Evolutionary conservation across 2,329 filamentous ascomycete genomes (phyloP), one percentile per base, ranked within the genome.

Genomic region (Sarocladiaceae sp.): DNA sequence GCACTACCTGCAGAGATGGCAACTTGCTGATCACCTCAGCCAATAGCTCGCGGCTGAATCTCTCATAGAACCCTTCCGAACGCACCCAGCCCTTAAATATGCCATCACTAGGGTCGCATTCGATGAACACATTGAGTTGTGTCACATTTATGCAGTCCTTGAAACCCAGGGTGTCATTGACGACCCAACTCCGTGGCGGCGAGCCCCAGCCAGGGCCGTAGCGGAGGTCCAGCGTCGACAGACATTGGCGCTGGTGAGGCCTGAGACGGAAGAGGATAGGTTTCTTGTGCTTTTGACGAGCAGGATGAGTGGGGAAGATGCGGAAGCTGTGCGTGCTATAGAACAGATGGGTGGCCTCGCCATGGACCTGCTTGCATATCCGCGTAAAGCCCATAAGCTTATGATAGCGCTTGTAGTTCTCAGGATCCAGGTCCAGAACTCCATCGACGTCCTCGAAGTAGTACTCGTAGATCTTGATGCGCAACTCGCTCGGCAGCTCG

Each of bases 121-220:
- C 83, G 22, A 90, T 80, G 61, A 88, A 88, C 11, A 92, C 78
- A 23, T 77, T 80, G 46, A 92, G 64, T 13, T 72, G 73, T 26
- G 77, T 74, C 18, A 87, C 77, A 46, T 75, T 80, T 53, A 68
- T 67, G 64, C 83, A 87, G 49, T 88, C 83, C 1, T 64, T 58
- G 6, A 92, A 73, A 0, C 87, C 86, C 1, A 91, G 72, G 1
- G 76, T 75, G 4, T 77, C 70, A 57, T 84, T 84, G 12, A 89
- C 83, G 1, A 83, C 80, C 84, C 88, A 91, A 48, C 84, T 81
- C 29, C 74, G 74, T 1, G 88, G 88, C 13, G 88, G 87, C 53
- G 79, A 79, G 55, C 74, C 83, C 82, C 86, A 92, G 18, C 87
- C 87, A 0, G 87, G 87, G 0, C 88, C 88, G 0, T 92, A 72